Conservation (phyloP, 1,139 yeast species). For the Blastobotrys arbuscula region DNA sequence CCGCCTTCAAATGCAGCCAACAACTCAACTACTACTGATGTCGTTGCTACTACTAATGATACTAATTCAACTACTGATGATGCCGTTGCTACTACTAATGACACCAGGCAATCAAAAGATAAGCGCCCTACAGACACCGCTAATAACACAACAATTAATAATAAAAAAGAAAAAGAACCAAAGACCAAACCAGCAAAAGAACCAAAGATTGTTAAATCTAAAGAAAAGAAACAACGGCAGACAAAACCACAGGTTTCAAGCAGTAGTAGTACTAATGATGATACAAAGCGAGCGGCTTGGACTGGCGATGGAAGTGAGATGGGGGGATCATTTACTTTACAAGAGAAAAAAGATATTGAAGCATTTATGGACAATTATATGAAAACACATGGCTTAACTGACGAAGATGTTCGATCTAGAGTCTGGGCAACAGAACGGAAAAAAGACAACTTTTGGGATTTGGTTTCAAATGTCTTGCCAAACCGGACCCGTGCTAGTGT, state of each 20-base stretch:
- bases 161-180: not conserved
- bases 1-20: no score
- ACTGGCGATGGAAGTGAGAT: conserved; percentile 28
- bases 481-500: conserved; percentile 81
- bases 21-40: no score
- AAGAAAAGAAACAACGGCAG: not conserved
- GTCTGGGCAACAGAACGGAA: conserved; percentile 84
- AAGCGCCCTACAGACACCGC: not conserved
- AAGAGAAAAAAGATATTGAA: conserved; percentile 68
- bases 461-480: conserved; percentile 69
- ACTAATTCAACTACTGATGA: not conserved
- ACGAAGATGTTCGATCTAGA: conserved; percentile 68
- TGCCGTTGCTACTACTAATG: not conserved
- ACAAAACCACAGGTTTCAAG: not conserved
- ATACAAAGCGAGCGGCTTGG: conserved; percentile 19
- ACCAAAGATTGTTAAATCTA: not conserved
- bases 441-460: conserved; percentile 88
- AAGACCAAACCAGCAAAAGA: not conserved
- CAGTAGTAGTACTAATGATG: not conserved
- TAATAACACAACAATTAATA: not conserved
- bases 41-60: not conserved
- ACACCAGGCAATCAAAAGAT: not conserved
- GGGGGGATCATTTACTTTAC: conserved; percentile 50
- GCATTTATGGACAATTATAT: conserved; percentile 66
- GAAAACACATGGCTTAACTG: conserved; percentile 51